phyloP scores from a whole-genome alignment of 495 filamentous ascomycete genomes.

The Daldinia loculata region DNA sequence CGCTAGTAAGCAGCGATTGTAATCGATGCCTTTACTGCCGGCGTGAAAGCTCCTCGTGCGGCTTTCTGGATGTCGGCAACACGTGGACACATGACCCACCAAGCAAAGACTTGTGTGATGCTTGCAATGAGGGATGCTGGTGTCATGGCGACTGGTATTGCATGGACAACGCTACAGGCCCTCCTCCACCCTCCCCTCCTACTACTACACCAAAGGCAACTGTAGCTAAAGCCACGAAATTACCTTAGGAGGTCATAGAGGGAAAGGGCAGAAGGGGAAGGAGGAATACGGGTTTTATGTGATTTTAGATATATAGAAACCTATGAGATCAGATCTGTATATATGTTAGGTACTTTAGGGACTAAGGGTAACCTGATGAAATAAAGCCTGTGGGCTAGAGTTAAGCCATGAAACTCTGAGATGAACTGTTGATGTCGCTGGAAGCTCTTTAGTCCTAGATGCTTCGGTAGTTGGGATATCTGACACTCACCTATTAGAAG shows the following conservation, averaged over 20 bases:
- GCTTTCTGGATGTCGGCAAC: constrained; percentile 22
- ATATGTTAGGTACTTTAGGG: no score
- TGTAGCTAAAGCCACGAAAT: background rate
- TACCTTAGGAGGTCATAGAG: background rate
- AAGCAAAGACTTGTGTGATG: constrained; percentile 26
- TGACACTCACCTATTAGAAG: background rate
- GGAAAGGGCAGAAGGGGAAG: constrained; percentile 21
- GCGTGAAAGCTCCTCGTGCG: constrained; percentile 38
- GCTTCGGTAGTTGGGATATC: no score
- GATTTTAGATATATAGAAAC: no score
- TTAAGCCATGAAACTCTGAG: no score
- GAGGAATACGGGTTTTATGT: no score
- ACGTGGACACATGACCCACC: constrained; percentile 28
- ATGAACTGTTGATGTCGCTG: no score
- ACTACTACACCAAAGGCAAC: background rate
- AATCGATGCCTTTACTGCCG: constrained; percentile 40
- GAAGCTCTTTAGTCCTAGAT: no score
- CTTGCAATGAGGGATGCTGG: constrained; percentile 28
- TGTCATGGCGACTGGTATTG: constrained; percentile 38
- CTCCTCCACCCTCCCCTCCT: constrained; percentile 18
- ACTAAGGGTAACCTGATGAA: no score
- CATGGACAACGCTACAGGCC: constrained; percentile 22
- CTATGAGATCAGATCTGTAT: no score
- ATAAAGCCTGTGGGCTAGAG: no score
- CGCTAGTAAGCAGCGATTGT: constrained; percentile 22